Evolutionary conservation across 495 filamentous ascomycete genomes (phyloP), one percentile per base, ranked within the genome.

Genomic region (Ramalina intermedia): DNA sequence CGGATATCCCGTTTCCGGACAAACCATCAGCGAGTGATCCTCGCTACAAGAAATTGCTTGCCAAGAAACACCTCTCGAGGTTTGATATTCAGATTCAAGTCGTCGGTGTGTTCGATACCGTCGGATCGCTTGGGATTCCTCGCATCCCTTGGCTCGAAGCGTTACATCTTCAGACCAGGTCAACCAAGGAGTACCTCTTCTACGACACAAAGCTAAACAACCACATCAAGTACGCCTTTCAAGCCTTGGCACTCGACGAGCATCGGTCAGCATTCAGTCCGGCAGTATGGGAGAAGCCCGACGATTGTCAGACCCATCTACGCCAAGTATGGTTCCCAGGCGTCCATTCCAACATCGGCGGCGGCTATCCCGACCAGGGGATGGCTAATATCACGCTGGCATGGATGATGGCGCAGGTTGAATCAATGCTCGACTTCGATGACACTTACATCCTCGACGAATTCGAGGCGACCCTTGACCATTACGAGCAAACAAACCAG

Each of bases 241-340:
- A 82, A 23, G 77, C 76, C 18, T 54, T 81, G 12, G 69, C 76
- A 8, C 58, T 82, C 3, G 77, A 82, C 41, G 78, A 81, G n/a
- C 51, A 53, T 37, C 41, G 51, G 29, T 33, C 45, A 48, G 51
- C 51, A 11, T 53, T 53, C 29, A 35, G 37, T 6, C 78, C 78
- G 0, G 67, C 73, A 3, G 47, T 82, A 4, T 82, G 73, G 72
- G 65, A 71, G 60, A 57, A 69, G 33, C 61, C 65, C 23, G 18
- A 54, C 26, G 24, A 62, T 11, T 51, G 51, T 16, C 46, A 44
- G 12, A 59, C 57, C 50, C 51, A 58, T 60, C 61, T 62, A n/a
- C 63, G 55, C 40, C 75, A 79, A 56, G 65, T 67, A 26, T 78
- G 75, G 74, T 79, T 77, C 50, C 72, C 73, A 7, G 75, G 75